These are phyloP conservation scores for Sugiyamaella mastotermitis DNA, from an alignment of 805 yeast species.

Conservation along the genomic window DNA sequence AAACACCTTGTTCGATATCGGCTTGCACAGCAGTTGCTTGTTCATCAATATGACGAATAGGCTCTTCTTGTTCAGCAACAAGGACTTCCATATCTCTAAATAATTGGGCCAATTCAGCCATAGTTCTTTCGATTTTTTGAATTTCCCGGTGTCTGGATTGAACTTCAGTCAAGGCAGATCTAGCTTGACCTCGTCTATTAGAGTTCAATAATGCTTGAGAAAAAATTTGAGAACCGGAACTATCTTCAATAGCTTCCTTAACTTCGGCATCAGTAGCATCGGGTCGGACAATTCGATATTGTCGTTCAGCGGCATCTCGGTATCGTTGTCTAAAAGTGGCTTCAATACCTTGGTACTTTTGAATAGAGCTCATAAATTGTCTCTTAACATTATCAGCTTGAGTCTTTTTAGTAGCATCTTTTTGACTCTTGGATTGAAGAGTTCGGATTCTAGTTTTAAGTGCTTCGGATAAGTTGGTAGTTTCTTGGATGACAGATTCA, in stretches of 20 bases:
- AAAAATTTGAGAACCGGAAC: slow-evolving; percentile 81
- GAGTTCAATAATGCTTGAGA: slow-evolving; percentile 62
- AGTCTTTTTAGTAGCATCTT: slow-evolving; percentile 72
- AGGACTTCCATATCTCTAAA: slow-evolving; percentile 94
- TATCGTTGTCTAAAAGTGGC: slow-evolving; percentile 79
- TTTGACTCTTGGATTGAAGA: slow-evolving; percentile 49
- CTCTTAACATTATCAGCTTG: slow-evolving; percentile 88
- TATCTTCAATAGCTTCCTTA: slow-evolving; percentile 76
- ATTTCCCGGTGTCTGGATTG: slow-evolving; percentile 94
- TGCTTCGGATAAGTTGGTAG: slow-evolving; percentile 66
- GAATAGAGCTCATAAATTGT: slow-evolving; percentile 78
- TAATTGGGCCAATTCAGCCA: slow-evolving; percentile 91
- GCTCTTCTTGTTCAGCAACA: slow-evolving; percentile 91
- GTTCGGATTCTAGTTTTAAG: slow-evolving; percentile 72
- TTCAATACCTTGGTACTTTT: slow-evolving; percentile 80
- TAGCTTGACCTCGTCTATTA: slow-evolving; percentile 59
- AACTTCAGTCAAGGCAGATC: slow-evolving; percentile 91
- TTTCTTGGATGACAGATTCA: slow-evolving; percentile 70
- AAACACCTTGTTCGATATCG: slow-evolving; percentile 90
- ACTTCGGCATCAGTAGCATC: slow-evolving; percentile 68
- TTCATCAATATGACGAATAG: slow-evolving; percentile 75
- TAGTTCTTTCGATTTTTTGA: slow-evolving; percentile 88
- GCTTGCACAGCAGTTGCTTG: slow-evolving; percentile 78
- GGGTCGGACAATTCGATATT: slow-evolving; percentile 65
- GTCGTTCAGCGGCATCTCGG: slow-evolving; percentile 84